Evolutionary conservation across 768 basidiomycete genomes (phyloP).

Genomic region (Daedaleopsis sinensis): DNA sequence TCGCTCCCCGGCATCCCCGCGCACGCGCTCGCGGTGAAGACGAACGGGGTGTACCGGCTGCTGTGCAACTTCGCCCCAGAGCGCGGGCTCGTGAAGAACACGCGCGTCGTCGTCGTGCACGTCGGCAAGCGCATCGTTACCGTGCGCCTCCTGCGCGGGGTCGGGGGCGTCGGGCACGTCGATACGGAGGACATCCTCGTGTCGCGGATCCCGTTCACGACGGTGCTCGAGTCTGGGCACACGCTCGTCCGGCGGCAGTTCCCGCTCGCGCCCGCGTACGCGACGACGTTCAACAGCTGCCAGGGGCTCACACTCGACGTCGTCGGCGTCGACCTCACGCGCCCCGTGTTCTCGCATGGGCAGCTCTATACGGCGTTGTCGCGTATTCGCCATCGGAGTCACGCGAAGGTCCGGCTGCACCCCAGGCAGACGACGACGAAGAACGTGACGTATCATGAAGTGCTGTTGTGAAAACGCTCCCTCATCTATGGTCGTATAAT

Average conservation of each 20-base stretch:
- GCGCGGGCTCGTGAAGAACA: slow-evolving; percentile 44
- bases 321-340: slow-evolving; percentile 41
- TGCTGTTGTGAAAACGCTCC: slow-evolving; percentile 19
- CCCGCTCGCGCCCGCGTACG: slow-evolving; percentile 42
- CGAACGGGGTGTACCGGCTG: slow-evolving; percentile 35
- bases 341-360: slow-evolving; percentile 42
- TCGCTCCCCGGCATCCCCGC: slow-evolving; percentile 28
- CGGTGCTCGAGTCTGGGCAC: slow-evolving; percentile 29
- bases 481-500: neutral
- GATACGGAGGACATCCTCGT: slow-evolving; percentile 31
- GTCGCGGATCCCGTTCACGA: slow-evolving; percentile 31
- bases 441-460: slow-evolving; percentile 34
- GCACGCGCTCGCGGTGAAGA: slow-evolving; percentile 34
- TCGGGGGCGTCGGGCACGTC: slow-evolving; percentile 16
- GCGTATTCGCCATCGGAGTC: slow-evolving; percentile 29
- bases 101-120: slow-evolving; percentile 35
- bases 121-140: slow-evolving; percentile 29
- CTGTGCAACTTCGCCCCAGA: slow-evolving; percentile 43
- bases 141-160: slow-evolving; percentile 27
- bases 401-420: slow-evolving; percentile 27
- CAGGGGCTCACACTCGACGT: slow-evolving; percentile 42
- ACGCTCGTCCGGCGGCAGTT: slow-evolving; percentile 39
- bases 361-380: slow-evolving; percentile 36
- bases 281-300: slow-evolving; percentile 47
- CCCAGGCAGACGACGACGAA: slow-evolving; percentile 25